A percentile compares a stretch with the other conserved stretches of the same genome.
Evolutionary conservation across 176 grass and related monocot species (phyloP).

Genomic region (Phyllostachys edulis): DNA sequence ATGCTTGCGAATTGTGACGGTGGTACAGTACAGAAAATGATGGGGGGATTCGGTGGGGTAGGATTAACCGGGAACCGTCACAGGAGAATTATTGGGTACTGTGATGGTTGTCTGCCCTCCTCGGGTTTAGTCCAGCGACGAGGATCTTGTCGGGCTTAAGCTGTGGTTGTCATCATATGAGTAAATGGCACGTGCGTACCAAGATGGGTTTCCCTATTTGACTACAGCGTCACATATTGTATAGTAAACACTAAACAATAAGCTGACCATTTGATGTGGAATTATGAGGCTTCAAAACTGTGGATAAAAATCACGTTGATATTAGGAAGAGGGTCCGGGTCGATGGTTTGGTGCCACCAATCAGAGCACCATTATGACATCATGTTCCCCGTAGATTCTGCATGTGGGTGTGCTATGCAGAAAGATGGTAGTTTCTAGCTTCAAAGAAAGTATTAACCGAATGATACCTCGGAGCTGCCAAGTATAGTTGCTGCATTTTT

Average conservation of each 20-base stretch:
- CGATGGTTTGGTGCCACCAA: not conserved
- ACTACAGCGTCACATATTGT: not conserved
- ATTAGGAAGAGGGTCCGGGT: not conserved
- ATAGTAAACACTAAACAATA: not conserved
- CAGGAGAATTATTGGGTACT: conserved; percentile 24
- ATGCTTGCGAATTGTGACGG: conserved; percentile 7
- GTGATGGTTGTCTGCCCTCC: not conserved
- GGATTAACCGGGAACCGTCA: not conserved
- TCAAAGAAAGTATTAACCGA: conserved; percentile 14
- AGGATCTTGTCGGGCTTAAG: conserved; percentile 11
- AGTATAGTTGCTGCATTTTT: not conserved
- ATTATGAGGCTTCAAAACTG: not conserved
- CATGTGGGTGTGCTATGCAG: not conserved
- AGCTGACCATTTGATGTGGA: not conserved
- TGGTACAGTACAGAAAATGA: conserved; percentile 14
- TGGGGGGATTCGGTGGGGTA: conserved; percentile 32
- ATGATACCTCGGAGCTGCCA: not conserved
- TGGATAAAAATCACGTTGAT: not conserved
- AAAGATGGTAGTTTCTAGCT: conserved; percentile 11
- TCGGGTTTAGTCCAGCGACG: conserved; percentile 3
- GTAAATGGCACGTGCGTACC: conserved; percentile 11
- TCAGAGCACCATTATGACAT: not conserved
- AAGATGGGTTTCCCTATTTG: not conserved
- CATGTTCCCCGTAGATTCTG: not conserved
- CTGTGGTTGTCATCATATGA: not conserved